phyloP scores from a whole-genome alignment of 495 filamentous ascomycete species.

The Aspergillus kassunensis region DNA sequence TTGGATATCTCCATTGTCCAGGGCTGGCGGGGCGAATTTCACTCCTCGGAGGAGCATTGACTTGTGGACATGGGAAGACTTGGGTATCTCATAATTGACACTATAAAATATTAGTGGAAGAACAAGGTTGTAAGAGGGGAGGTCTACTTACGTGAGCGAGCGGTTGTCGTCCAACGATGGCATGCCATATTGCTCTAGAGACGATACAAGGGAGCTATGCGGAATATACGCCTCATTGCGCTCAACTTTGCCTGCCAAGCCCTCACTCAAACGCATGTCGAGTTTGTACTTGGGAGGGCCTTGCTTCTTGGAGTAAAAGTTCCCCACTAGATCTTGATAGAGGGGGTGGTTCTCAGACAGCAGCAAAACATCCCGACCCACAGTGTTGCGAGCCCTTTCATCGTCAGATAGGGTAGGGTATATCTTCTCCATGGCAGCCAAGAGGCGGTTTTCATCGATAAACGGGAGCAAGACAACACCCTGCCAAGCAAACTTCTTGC shows the following conservation, averaged over 20 bases:
- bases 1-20: constrained; percentile 71
- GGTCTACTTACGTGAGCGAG: constrained; percentile 64
- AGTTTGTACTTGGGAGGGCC: constrained; percentile 61
- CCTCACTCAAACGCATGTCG: constrained; percentile 68
- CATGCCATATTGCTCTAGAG: constrained; percentile 62
- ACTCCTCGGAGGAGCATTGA: constrained; percentile 90
- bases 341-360: constrained; percentile 77
- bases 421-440: constrained; percentile 77
- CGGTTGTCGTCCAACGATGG: constrained; percentile 77
- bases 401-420: constrained; percentile 76
- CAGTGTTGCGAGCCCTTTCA: constrained; percentile 72
- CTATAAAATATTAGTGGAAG: constrained; percentile 46
- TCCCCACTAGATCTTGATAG: constrained; percentile 73
- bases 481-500: constrained; percentile 98
- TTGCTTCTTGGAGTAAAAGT: constrained; percentile 89
- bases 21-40: constrained; percentile 61
- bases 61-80: constrained; percentile 69
- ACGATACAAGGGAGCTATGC: constrained; percentile 59
- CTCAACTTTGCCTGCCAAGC: constrained; percentile 73
- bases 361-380: constrained; percentile 76
- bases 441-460: constrained; percentile 85
- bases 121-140: background rate
- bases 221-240: constrained; percentile 80
- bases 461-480: constrained; percentile 91
- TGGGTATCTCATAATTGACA: constrained; percentile 79